Evolutionary conservation across 352 stramenopile genomes (phyloP).

Genomic region (Phytophthora pistaciae): DNA sequence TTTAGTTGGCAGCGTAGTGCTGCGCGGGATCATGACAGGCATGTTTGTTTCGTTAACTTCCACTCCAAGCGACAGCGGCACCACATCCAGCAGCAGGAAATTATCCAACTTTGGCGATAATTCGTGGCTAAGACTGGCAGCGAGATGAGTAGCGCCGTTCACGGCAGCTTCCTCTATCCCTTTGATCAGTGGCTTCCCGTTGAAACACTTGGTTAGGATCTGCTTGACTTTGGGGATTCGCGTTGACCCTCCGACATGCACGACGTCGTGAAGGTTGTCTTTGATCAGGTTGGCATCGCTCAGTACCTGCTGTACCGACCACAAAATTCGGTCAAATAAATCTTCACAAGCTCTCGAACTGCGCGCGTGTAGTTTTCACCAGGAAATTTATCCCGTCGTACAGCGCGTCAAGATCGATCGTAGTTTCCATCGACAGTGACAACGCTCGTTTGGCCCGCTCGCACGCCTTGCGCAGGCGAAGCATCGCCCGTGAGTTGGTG

Average conservation of each 20-base stretch:
- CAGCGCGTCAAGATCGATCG: background rate
- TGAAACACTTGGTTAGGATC: background rate
- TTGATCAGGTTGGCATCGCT: slow-evolving; percentile 5
- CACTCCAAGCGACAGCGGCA: background rate
- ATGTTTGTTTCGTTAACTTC: background rate
- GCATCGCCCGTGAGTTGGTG: background rate
- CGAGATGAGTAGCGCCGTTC: background rate
- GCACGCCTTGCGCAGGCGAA: background rate
- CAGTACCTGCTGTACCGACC: background rate
- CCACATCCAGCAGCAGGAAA: background rate
- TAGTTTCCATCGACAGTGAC: background rate
- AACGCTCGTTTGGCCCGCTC: background rate
- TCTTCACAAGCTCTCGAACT: background rate
- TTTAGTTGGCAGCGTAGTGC: background rate
- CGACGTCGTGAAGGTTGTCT: background rate
- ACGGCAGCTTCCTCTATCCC: background rate
- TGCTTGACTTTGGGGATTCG: background rate
- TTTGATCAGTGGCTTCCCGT: background rate
- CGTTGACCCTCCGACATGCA: background rate
- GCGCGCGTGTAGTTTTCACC: background rate
- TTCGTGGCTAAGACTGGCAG: background rate
- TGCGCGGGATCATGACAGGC: background rate
- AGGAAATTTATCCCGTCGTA: background rate
- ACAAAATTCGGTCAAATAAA: background rate
- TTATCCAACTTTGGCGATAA: background rate